These are phyloP conservation scores for Myxozyma mucilagina DNA, from an alignment of 805 yeast species.

Conservation along the genomic window DNA sequence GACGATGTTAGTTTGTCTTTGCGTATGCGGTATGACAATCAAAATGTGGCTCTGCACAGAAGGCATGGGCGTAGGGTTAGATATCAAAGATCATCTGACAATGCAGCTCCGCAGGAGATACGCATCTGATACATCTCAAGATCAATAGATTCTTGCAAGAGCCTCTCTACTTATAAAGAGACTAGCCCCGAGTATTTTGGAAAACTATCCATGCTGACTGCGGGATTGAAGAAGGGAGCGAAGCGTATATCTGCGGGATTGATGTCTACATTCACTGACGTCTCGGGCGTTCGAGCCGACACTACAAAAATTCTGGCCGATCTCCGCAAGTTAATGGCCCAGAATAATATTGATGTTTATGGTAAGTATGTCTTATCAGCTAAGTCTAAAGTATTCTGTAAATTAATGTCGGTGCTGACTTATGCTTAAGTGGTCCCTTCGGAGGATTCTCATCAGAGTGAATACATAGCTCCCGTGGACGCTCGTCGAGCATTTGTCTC, in stretches of 20 bases:
- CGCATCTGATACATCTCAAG: no score
- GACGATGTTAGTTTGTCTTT: no score
- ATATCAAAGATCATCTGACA: no score
- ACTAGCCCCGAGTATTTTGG: neutral
- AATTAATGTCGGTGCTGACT: neutral
- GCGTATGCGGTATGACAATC: no score
- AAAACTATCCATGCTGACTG: neutral
- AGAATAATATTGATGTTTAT: conserved; percentile 67
- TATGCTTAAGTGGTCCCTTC: conserved; percentile 60
- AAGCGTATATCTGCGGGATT: neutral
- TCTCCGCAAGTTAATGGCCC: conserved; percentile 65
- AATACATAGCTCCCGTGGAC: conserved; percentile 79
- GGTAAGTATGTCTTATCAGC: conserved; percentile 28
- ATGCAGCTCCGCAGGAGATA: no score
- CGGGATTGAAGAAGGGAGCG: neutral
- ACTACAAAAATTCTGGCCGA: conserved; percentile 50
- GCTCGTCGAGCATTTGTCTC: conserved; percentile 79
- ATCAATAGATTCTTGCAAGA: no score
- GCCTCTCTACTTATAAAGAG: no score
- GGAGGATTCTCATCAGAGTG: conserved; percentile 93
- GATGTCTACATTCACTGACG: neutral
- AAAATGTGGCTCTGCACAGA: no score
- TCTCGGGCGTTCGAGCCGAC: conserved; percentile 17
- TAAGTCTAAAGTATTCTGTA: neutral
- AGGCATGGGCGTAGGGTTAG: no score